These are phyloP conservation scores for Eucalyptus brandiana DNA, from an alignment of 345 rosid genomes.

Conservation along the genomic window DNA sequence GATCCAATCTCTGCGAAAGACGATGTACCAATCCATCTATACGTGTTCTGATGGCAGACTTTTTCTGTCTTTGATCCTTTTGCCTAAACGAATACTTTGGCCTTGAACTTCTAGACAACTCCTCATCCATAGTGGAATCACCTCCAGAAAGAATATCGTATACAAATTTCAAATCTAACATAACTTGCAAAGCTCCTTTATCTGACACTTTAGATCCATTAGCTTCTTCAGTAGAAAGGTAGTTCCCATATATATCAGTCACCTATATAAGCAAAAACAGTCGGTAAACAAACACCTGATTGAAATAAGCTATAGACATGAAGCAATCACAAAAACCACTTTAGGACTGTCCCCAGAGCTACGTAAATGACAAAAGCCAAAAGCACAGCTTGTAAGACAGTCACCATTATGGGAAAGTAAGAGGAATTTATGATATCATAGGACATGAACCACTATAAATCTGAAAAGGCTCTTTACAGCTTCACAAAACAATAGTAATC, in stretches of 20 bases:
- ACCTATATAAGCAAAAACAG: conserved; percentile 21
- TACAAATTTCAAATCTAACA: conserved; percentile 81
- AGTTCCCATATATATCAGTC: conserved; percentile 51
- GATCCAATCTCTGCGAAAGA: conserved; percentile 79
- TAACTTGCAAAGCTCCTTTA: conserved; percentile 82
- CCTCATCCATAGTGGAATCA: conserved; percentile 33
- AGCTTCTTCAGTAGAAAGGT: conserved; percentile 62
- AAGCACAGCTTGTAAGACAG: neutral
- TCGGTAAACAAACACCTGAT: neutral
- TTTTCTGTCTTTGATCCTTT: conserved; percentile 45
- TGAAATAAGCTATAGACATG: neutral
- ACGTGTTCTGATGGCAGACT: conserved; percentile 34
- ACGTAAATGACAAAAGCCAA: neutral
- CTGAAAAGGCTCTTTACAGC: neutral
- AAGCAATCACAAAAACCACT: neutral
- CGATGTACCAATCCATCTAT: conserved; percentile 46
- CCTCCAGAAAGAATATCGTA: conserved; percentile 84
- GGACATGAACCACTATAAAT: neutral
- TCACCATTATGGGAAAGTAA: neutral
- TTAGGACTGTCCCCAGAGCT: neutral
- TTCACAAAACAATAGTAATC: neutral
- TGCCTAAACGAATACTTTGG: conserved; percentile 46
- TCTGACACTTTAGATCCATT: conserved; percentile 65
- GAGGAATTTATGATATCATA: neutral
- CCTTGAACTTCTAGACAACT: conserved; percentile 34